Base-by-base conservation (phyloP, 2,329 filamentous ascomycete genomes). In the Fusarium neocosmosporiellum region DNA sequence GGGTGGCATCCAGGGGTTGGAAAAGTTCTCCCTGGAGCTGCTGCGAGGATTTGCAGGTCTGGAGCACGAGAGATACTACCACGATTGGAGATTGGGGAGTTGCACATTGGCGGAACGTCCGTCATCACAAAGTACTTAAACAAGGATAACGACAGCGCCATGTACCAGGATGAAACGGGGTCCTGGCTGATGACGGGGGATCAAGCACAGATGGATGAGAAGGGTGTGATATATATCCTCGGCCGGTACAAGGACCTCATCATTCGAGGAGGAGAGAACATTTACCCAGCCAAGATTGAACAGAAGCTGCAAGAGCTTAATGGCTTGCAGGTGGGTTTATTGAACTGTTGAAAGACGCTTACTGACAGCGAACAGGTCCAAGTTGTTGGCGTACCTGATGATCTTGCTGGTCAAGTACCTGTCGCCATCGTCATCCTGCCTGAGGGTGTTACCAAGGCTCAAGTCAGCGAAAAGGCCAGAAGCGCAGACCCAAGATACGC, bases 191-290 rank as follows among this genome's bases (percentile, higher is more conserved):
- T 65, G 2, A 84, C 83, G 2, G 84, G 84, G 1, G 84, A 86
- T 55, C 82, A 84, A 67, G 84, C 80, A 5, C 77, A 64, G 18
- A 82, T 86, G 57, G 79, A 83, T 36, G 73, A 79, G 7, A 69
- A 82, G 9, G 84, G 82, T 2, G 75, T 82, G 27, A 71, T 86
- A 2, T 78, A 80, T 57, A 80, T 86, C 31, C 68, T 83, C 5
- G 84, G 84, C 7, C 72, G 84, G 34, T 85, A 84, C 73, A 86
- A 86, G 71, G 84, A 86, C 55, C 62, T 86, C 33, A 85, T 86
- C 36, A 85, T 86, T 65, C 80, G 84, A 11, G 84, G 82, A 5
- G 84, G 83, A n/a, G 82, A 84, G 62, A 86, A 86, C 24, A 83
- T 86, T 20, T 77, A 81, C n/a, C 83, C 84, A 1, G 70, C 78